These are phyloP conservation scores for Penicillium brasilianum DNA, from an alignment of 2,329 filamentous ascomycete genomes.

Conservation along the genomic window DNA sequence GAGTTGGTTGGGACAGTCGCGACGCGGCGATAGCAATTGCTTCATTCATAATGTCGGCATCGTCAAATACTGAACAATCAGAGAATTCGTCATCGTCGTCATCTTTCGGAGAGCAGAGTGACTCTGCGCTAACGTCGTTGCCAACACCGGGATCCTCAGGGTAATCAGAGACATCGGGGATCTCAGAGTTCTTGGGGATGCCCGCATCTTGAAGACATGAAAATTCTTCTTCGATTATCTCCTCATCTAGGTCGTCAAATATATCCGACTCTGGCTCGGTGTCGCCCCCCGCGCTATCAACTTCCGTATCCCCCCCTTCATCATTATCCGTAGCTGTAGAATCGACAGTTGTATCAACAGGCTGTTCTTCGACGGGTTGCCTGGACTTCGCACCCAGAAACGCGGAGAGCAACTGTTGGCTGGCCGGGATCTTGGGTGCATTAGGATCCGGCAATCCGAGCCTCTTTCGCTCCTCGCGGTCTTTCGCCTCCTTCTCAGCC, in stretches of 20 bases:
- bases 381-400: constrained; percentile 33
- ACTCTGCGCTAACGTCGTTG: constrained; percentile 5
- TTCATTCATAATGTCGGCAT: constrained; percentile 36
- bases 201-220: constrained; percentile 17
- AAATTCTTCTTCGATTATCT: constrained; percentile 19
- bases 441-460: constrained; percentile 40
- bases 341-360: constrained; percentile 1
- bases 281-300: constrained; percentile 20
- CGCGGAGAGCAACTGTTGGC: constrained; percentile 42
- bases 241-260: constrained; percentile 32
- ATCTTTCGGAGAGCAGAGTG: constrained; percentile 19
- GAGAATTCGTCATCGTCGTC: constrained; percentile 39
- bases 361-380: not conserved
- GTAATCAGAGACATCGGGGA: not conserved
- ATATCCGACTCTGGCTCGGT: constrained; percentile 32
- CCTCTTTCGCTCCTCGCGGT: constrained; percentile 40
- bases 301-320: constrained; percentile 16
- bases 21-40: constrained; percentile 24
- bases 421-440: constrained; percentile 38
- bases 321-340: constrained; percentile 11
- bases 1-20: constrained; percentile 2
- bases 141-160: not conserved
- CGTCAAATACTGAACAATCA: constrained; percentile 41
- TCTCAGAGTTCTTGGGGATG: not conserved
- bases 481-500: constrained; percentile 41